phyloP scores from a whole-genome alignment of 1,139 yeast genomes.

The Blastobotrys malaysiensis region DNA sequence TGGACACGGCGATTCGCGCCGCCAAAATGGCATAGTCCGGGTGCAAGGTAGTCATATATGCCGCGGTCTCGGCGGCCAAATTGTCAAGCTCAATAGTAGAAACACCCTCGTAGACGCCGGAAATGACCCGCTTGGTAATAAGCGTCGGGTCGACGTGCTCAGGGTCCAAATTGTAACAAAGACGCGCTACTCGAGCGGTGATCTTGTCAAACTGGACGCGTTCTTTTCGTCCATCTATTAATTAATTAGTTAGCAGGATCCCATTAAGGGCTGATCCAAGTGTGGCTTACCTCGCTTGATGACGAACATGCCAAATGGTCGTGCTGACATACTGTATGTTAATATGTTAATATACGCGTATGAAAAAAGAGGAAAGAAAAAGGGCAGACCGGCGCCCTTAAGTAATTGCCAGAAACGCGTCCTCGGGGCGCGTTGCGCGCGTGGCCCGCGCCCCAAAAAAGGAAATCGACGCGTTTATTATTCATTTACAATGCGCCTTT shows the following conservation, averaged over 20 bases:
- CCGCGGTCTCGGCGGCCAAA: constrained; percentile 95
- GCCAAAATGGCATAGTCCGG: constrained; percentile 95
- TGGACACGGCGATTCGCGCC: constrained; percentile 89
- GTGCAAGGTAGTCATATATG: constrained; percentile 92
- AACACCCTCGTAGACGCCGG: constrained; percentile 94
- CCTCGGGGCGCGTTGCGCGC: neutral
- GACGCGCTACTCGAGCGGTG: constrained; percentile 58
- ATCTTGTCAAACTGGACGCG: constrained; percentile 78
- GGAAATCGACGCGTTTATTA: neutral
- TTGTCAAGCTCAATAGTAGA: constrained; percentile 89
- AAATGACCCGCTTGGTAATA: constrained; percentile 80
- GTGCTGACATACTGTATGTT: constrained; percentile 4
- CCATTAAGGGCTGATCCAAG: neutral
- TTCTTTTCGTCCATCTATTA: constrained; percentile 69
- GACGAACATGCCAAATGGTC: constrained; percentile 40
- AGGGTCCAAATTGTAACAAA: constrained; percentile 79
- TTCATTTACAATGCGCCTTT: neutral
- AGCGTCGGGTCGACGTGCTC: constrained; percentile 83
- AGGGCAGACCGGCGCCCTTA: neutral
- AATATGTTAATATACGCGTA: neutral
- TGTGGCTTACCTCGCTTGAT: constrained; percentile 42
- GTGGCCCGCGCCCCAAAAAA: neutral
- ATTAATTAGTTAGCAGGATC: constrained; percentile 7
- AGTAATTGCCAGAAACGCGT: neutral
- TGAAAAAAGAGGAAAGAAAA: constrained; percentile 4